Evolutionary conservation across 2,329 filamentous ascomycete species (phyloP).

Genomic region (Penicillium olsonii): DNA sequence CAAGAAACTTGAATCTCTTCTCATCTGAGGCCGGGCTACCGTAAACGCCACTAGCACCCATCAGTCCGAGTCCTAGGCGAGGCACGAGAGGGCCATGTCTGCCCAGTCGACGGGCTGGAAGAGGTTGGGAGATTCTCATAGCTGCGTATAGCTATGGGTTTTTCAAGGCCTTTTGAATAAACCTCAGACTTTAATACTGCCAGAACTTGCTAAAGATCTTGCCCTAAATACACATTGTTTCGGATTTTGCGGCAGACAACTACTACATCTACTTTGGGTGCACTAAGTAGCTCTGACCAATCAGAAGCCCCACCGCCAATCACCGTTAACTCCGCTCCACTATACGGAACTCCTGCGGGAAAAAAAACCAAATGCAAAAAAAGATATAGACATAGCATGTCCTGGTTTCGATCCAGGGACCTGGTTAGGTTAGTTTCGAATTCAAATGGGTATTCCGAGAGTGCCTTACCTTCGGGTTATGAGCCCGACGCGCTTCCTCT

Average conservation of each 20-base stretch:
- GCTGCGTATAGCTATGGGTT: background rate
- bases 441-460: too few relatives aligned
- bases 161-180: background rate
- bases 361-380: background rate
- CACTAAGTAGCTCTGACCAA: background rate
- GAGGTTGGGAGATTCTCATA: background rate
- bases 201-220: too few relatives aligned
- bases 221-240: background rate
- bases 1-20: constrained; percentile 48
- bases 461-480: background rate
- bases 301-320: background rate
- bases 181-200: too few relatives aligned
- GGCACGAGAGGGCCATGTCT: constrained; percentile 30
- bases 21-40: constrained; percentile 38
- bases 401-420: background rate
- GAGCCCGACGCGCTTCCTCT: background rate
- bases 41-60: constrained; percentile 33
- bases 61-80: constrained; percentile 30
- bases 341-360: too few relatives aligned
- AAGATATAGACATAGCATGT: background rate
- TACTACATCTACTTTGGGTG: background rate
- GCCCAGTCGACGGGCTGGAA: constrained; percentile 23
- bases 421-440: background rate
- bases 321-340: background rate
- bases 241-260: background rate